Evolutionary conservation across 2,329 filamentous ascomycete genomes (phyloP), one percentile per base, ranked within the genome.

Genomic region (Emergomyces orientalis): DNA sequence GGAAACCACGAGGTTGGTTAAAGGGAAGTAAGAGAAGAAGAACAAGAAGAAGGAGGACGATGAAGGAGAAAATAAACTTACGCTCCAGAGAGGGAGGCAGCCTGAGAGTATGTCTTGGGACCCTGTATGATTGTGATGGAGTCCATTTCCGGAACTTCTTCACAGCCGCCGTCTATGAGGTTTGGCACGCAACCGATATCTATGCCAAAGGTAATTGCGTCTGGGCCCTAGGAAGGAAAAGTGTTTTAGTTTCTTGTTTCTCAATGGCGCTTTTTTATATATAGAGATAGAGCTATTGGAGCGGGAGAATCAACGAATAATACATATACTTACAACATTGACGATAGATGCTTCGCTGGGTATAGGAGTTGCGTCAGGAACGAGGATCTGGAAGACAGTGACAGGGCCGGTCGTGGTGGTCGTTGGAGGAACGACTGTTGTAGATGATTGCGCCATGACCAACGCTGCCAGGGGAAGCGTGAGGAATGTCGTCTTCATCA

Each of bases 151-250:
- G 30, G 2, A 17, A 19, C 0, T 43, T 19, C 22, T 19, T 45
- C 6, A 39, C 56, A 58, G 2, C 13, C 1, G 14, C 27, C 22
- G 39, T 17, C 5, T 9, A 45, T 8, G 14, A 32, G 6, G 25
- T 32, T n/a, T 27, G 22, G 37, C 14, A 58, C 1, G 17, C 56
- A 58, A 25, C 39, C 56, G 6, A 58, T 13, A 14, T 58, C 56
- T 41, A 58, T 30, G 37, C 25, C 56, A 25, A 58, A 58, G 19
- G 56, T 58, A 30, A 58, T 58, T 14, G 56, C 56, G 25, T 58
- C 37, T 19, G 30, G n/a, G 56, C 34, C 39, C 56, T 58, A 25
- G 7, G n/a, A 32, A 2, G 9, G 32, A n/a, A 30, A 22, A 39
- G 52, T 1, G 25, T 8, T 45, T 19, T 43, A 32, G 17, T 43